These are phyloP conservation scores for Gossypium laxum DNA, from an alignment of 441 rosid species.

Conservation along the genomic window DNA sequence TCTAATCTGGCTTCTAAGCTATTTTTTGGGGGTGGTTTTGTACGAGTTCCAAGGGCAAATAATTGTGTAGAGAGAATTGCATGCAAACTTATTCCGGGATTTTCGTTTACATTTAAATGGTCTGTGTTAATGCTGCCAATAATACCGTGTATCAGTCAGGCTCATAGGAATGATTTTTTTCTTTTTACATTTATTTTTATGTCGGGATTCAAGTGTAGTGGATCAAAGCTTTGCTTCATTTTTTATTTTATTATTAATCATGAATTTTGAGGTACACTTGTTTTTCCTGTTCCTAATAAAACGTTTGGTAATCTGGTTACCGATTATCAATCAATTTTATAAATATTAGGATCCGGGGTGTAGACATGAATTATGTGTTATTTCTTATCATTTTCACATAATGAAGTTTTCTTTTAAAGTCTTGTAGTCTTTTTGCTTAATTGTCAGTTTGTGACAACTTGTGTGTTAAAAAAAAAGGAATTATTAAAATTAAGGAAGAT, in stretches of 20 bases:
- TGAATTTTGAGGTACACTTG: constrained; percentile 7
- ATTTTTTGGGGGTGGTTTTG: background rate
- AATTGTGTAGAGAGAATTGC: constrained; percentile 14
- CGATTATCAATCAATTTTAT: background rate
- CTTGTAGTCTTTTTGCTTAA: too few relatives aligned
- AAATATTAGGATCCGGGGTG: background rate
- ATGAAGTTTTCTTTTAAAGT: background rate
- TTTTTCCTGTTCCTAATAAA: background rate
- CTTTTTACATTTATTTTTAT: background rate
- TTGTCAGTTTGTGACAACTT: too few relatives aligned
- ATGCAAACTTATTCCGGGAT: background rate
- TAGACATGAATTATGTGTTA: background rate
- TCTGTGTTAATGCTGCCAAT: background rate
- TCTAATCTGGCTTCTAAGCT: background rate
- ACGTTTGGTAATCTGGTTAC: background rate
- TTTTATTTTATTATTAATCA: background rate
- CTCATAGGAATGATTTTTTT: background rate
- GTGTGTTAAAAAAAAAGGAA: too few relatives aligned
- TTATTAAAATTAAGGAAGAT: too few relatives aligned
- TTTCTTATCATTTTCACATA: background rate
- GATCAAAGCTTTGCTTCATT: constrained; percentile 12
- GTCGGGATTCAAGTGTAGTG: background rate
- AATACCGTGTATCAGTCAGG: background rate
- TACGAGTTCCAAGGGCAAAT: constrained; percentile 13
- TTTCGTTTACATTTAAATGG: background rate